Conservation (phyloP, 768 basidiomycete species). For the Suillus weaverae region DNA sequence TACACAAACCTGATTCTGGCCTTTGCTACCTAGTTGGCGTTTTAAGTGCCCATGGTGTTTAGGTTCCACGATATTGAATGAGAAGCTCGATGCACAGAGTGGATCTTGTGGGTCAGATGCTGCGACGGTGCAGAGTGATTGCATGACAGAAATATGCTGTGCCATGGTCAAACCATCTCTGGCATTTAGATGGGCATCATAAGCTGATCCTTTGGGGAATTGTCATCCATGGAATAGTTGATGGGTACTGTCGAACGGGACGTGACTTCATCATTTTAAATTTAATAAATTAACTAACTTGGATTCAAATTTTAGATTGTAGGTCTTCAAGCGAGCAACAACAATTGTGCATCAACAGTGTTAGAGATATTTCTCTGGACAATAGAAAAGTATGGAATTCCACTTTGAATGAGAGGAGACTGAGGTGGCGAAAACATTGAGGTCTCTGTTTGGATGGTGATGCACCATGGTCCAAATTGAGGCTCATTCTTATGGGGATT, state of each 20-base stretch:
- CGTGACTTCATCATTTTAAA: neutral
- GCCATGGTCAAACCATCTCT: constrained; percentile 16
- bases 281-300: neutral
- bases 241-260: constrained; percentile 28
- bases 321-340: constrained; percentile 35
- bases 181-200: constrained; percentile 32
- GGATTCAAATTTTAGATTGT: constrained; percentile 20
- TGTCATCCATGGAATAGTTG: constrained; percentile 28
- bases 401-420: constrained; percentile 32
- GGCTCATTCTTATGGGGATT: constrained; percentile 41
- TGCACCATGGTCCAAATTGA: constrained; percentile 14
- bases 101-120: constrained; percentile 10
- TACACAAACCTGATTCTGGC: constrained; percentile 12
- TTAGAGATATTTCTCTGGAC: constrained; percentile 13
- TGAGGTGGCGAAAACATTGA: constrained; percentile 18
- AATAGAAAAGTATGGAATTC: constrained; percentile 26
- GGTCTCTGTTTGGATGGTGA: constrained; percentile 29
- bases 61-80: neutral
- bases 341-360: constrained; percentile 32
- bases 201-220: constrained; percentile 30
- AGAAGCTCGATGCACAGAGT: constrained; percentile 6
- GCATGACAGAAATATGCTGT: constrained; percentile 15
- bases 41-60: constrained; percentile 3
- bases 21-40: constrained; percentile 12
- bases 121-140: constrained; percentile 2